Percentiles rank a stretch among this genome's conserved stretches.
Conservation (phyloP, 176 grass and related monocot genomes). For the Metroxylon sagu region DNA sequence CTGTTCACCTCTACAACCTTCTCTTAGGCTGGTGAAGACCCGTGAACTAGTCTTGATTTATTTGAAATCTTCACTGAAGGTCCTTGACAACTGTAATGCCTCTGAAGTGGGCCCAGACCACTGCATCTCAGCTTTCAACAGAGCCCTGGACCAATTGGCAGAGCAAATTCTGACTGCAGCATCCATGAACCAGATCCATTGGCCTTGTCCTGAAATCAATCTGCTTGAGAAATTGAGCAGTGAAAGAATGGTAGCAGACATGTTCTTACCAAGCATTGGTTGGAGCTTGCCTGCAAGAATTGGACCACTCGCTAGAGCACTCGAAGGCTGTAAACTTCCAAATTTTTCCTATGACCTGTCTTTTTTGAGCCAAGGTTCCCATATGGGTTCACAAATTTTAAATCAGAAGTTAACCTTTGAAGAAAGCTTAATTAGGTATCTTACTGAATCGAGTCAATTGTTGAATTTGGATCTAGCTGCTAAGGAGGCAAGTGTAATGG, state of each 20-base stretch:
- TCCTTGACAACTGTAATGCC: conserved; percentile 26
- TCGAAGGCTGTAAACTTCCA: too few species aligned
- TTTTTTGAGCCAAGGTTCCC: too few species aligned
- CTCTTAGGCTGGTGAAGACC: conserved; percentile 51
- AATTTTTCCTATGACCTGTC: too few species aligned
- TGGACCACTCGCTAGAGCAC: conserved; percentile 24
- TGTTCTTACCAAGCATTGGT: conserved; percentile 50
- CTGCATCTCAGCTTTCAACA: conserved; percentile 67
- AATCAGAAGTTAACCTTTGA: too few species aligned
- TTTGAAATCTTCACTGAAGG: conserved; percentile 42
- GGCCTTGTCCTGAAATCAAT: conserved; percentile 65
- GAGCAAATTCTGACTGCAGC: conserved; percentile 46
- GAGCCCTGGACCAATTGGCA: conserved; percentile 37
- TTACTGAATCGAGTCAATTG: too few species aligned
- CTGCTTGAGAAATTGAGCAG: conserved; percentile 45
- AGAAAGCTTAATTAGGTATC: too few species aligned
- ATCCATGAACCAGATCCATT: conserved; percentile 33
- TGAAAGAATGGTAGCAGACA: conserved; percentile 44
- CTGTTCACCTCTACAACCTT: conserved; percentile 49
- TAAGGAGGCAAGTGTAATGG: conserved; percentile 18
- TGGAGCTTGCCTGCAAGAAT: conserved; percentile 59
- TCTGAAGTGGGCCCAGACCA: conserved; percentile 45
- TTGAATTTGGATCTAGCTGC: too few species aligned
- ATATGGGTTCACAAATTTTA: too few species aligned
- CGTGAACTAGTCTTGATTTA: conserved; percentile 44